These are phyloP conservation scores for Phyllosticta ampelicida DNA, from an alignment of 2,329 filamentous ascomycete species.

Conservation along the genomic window DNA sequence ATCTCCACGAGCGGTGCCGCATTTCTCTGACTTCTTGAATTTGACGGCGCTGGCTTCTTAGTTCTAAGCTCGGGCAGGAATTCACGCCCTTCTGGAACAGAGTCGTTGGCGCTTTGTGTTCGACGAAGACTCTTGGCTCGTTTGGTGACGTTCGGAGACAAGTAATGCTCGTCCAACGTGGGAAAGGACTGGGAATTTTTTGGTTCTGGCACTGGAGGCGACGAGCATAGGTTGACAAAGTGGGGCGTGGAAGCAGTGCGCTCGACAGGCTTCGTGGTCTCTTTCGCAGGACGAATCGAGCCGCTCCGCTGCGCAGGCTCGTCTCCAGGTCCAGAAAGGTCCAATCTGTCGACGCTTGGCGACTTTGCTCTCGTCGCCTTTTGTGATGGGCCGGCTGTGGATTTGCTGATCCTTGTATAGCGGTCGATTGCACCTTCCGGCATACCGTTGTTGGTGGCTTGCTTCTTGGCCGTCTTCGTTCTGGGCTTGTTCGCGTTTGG, in stretches of 20 bases:
- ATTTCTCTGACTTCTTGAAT: not conserved
- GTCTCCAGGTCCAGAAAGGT: not conserved
- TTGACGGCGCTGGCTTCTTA: not conserved
- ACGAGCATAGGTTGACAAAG: conserved; percentile 1
- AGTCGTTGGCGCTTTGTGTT: not conserved
- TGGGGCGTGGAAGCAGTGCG: not conserved
- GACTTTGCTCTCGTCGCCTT: not conserved
- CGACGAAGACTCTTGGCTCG: not conserved
- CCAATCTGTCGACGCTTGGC: conserved; percentile 1
- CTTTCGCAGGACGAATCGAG: not conserved
- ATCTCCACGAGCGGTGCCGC: not conserved
- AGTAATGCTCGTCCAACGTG: conserved; percentile 2
- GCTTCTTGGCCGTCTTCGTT: not conserved
- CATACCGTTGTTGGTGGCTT: not conserved
- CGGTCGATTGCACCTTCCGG: conserved; percentile 2
- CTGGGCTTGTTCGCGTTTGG: conserved; percentile 3
- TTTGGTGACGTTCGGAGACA: conserved; percentile 4
- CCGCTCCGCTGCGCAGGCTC: not conserved
- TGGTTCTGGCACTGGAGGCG: not conserved
- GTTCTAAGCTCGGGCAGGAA: not conserved
- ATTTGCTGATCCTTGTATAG: conserved; percentile 2
- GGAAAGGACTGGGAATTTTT: not conserved
- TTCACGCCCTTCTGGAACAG: not conserved
- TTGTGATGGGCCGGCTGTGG: not conserved
- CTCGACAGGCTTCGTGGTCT: not conserved